Percentiles rank a stretch among this genome's conserved stretches.
These are phyloP conservation scores for Tulasnella sp. DNA, from an alignment of 768 basidiomycete species.

Conservation along the genomic window DNA sequence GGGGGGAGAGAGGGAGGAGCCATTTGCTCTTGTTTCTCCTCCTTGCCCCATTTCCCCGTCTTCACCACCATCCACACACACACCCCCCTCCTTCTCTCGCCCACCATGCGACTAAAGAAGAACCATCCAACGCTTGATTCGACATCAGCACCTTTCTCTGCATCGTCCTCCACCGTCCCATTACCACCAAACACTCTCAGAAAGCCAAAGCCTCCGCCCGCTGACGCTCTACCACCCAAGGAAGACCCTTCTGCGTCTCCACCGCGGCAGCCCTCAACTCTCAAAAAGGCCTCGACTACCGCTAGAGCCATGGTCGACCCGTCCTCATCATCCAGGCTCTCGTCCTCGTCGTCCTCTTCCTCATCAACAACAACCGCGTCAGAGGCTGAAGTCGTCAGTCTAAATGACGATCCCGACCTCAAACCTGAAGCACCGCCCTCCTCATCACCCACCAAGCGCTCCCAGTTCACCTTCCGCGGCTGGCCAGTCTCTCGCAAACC, in stretches of 20 bases:
- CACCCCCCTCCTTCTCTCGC: neutral
- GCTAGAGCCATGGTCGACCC: neutral
- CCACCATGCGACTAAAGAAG: conserved; percentile 18
- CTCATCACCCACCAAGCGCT: conserved; percentile 9
- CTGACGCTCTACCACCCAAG: neutral
- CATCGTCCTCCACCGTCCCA: neutral
- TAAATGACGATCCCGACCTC: conserved; percentile 7
- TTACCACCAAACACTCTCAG: neutral
- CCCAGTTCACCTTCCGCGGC: conserved; percentile 17
- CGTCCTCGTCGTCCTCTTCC: neutral
- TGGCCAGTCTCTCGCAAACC: conserved; percentile 22
- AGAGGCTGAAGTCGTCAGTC: neutral
- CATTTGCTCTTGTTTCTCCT: neutral
- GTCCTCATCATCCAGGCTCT: neutral
- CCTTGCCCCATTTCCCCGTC: neutral
- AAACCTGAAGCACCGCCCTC: neutral
- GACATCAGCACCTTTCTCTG: neutral
- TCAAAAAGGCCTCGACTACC: neutral
- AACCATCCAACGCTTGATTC: neutral
- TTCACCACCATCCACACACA: neutral
- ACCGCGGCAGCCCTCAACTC: neutral
- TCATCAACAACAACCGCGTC: neutral
- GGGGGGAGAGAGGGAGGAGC: neutral
- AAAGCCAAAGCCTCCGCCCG: conserved; percentile 8
- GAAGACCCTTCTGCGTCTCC: neutral